Conservation (phyloP, 1,139 yeast genomes). For the Candida tropicalis region DNA sequence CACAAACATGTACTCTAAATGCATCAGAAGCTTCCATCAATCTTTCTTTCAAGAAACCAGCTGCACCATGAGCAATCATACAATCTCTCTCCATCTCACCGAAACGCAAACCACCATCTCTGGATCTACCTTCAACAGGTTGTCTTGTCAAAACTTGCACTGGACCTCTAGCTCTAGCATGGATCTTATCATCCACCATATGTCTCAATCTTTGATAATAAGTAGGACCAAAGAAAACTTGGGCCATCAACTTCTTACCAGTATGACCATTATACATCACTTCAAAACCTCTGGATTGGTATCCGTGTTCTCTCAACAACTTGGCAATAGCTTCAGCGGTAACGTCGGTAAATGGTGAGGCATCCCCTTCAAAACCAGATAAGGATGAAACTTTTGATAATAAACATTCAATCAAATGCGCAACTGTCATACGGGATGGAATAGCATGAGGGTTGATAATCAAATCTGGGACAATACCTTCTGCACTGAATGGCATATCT, state of each 20-base stretch:
- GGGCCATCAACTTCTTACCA: constrained; percentile 96
- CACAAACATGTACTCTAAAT: constrained; percentile 96
- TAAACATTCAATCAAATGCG: constrained; percentile 97
- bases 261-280: constrained; percentile 99
- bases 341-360: constrained; percentile 97
- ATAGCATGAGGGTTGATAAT: constrained; percentile 98
- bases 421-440: constrained; percentile 99
- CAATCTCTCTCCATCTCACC: constrained; percentile 99
- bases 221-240: constrained; percentile 97
- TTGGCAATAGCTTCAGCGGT: constrained; percentile 96
- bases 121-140: constrained; percentile 99
- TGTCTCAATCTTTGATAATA: constrained; percentile 98
- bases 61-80: constrained; percentile 99
- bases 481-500: constrained; percentile 98
- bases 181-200: constrained; percentile 99
- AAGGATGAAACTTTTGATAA: constrained; percentile 92
- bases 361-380: constrained; percentile 98
- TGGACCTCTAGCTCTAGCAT: constrained; percentile 99
- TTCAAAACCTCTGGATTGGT: constrained; percentile 97
- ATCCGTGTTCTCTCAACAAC: constrained; percentile 90
- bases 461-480: constrained; percentile 96
- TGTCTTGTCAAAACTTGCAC: constrained; percentile 97
- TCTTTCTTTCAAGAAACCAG: constrained; percentile 95
- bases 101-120: constrained; percentile 99
- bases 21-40: constrained; percentile 99